phyloP scores from a whole-genome alignment of 768 basidiomycete species.

The Phanerochaete carnosa region DNA sequence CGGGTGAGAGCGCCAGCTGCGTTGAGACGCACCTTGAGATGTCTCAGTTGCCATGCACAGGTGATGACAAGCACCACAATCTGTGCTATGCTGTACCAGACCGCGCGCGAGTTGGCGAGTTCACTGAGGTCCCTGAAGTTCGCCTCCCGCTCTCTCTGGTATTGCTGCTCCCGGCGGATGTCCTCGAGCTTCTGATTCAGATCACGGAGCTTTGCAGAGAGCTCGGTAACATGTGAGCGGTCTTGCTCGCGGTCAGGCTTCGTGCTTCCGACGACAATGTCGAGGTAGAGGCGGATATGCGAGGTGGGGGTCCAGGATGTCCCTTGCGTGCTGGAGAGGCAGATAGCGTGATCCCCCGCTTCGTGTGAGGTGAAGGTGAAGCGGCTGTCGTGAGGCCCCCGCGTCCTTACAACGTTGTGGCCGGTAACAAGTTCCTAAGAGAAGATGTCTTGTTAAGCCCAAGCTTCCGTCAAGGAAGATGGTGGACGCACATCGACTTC shows the following conservation, averaged over 20 bases:
- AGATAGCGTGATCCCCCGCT: conserved; percentile 95
- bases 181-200: conserved; percentile 92
- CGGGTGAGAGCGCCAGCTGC: conserved; percentile 21
- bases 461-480: background rate
- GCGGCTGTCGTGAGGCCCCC: conserved; percentile 85
- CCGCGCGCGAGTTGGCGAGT: conserved; percentile 83
- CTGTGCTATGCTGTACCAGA: conserved; percentile 93
- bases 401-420: conserved; percentile 81
- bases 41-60: conserved; percentile 90
- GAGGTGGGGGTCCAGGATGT: conserved; percentile 74
- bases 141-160: conserved; percentile 93
- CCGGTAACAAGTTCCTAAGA: conserved; percentile 80
- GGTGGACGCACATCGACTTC: conserved; percentile 73
- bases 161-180: conserved; percentile 93
- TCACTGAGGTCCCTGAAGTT: conserved; percentile 90
- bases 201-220: conserved; percentile 83
- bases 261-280: conserved; percentile 86
- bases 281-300: conserved; percentile 93
- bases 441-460: background rate
- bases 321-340: conserved; percentile 89
- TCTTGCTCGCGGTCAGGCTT: conserved; percentile 87
- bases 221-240: conserved; percentile 77
- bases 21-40: conserved; percentile 62
- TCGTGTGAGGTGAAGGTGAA: conserved; percentile 99
- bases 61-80: conserved; percentile 80